Percentiles rank a stretch among this genome's conserved stretches.
Evolutionary conservation across 805 yeast genomes (phyloP).

Genomic region (Yamadazyma laniorum): DNA sequence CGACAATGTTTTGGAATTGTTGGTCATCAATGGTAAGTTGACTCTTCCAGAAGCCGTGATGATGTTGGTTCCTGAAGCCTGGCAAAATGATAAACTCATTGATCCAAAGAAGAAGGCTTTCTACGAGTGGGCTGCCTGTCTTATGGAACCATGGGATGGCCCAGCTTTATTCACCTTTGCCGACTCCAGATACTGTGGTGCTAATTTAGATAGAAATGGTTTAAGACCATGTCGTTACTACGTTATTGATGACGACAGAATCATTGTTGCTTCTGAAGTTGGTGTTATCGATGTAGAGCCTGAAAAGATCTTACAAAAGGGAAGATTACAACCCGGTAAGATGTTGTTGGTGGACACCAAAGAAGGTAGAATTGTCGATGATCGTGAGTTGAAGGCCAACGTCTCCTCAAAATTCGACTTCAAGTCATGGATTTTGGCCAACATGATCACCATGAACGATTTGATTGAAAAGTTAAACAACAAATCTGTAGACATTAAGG

Average conservation of each 20-base stretch:
- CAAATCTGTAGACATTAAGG: constrained; percentile 28
- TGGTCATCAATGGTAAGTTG: constrained; percentile 87
- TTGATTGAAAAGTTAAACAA: constrained; percentile 57
- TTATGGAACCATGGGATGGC: constrained; percentile 99
- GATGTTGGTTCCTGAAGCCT: constrained; percentile 96
- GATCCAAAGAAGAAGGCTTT: constrained; percentile 92
- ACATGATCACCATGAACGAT: constrained; percentile 81
- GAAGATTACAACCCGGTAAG: constrained; percentile 93
- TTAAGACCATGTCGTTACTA: constrained; percentile 97
- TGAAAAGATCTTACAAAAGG: constrained; percentile 79
- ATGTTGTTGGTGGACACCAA: constrained; percentile 93
- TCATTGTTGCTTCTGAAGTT: constrained; percentile 97
- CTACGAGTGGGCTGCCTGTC: constrained; percentile 98
- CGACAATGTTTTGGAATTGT: constrained; percentile 89
- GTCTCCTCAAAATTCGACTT: constrained; percentile 86
- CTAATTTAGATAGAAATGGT: constrained; percentile 95
- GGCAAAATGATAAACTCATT: constrained; percentile 86
- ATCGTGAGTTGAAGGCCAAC: constrained; percentile 75
- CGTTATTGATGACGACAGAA: constrained; percentile 89
- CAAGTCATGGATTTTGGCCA: constrained; percentile 89
- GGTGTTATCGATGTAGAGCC: constrained; percentile 93
- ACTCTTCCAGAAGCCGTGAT: constrained; percentile 95
- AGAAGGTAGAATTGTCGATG: constrained; percentile 91
- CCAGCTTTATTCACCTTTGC: constrained; percentile 96
- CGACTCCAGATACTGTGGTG: constrained; percentile 98